phyloP scores from a whole-genome alignment of 345 rosid species.

The Eucalyptus cladocalyx region DNA sequence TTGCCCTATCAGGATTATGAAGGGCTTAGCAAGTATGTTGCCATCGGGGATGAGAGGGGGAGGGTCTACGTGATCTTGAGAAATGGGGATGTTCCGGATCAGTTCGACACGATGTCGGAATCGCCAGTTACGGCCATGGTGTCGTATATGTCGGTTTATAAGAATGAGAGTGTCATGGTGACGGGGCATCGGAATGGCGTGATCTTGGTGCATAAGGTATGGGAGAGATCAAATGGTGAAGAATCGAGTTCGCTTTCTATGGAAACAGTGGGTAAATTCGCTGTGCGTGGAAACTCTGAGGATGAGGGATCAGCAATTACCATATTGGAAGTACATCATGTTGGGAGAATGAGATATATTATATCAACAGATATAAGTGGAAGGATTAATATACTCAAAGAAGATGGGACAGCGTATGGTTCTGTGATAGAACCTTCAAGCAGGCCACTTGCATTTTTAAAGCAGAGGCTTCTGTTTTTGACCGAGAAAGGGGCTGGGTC shows the following conservation, averaged over 20 bases:
- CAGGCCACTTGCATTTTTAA: constrained; percentile 72
- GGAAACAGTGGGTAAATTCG: constrained; percentile 47
- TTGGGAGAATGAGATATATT: constrained; percentile 72
- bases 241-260: constrained; percentile 44
- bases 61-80: constrained; percentile 57
- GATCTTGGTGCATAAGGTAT: constrained; percentile 53
- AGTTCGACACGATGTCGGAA: constrained; percentile 33
- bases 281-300: constrained; percentile 9
- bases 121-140: constrained; percentile 70
- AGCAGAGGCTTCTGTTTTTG: constrained; percentile 89
- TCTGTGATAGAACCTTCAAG: constrained; percentile 37
- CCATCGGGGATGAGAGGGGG: constrained; percentile 82
- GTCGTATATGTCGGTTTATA: constrained; percentile 56
- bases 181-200: constrained; percentile 72
- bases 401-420: constrained; percentile 64
- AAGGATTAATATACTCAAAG: constrained; percentile 50
- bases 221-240: constrained; percentile 48
- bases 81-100: constrained; percentile 71
- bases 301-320: constrained; percentile 30
- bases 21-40: constrained; percentile 80
- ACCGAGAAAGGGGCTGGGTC: constrained; percentile 95
- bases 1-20: constrained; percentile 75
- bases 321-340: constrained; percentile 75
- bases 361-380: constrained; percentile 55
- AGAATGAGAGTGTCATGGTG: constrained; percentile 69